These are phyloP conservation scores for Rhodotorula sp. DNA, from an alignment of 1,284 basidiomycete species.

Conservation along the genomic window DNA sequence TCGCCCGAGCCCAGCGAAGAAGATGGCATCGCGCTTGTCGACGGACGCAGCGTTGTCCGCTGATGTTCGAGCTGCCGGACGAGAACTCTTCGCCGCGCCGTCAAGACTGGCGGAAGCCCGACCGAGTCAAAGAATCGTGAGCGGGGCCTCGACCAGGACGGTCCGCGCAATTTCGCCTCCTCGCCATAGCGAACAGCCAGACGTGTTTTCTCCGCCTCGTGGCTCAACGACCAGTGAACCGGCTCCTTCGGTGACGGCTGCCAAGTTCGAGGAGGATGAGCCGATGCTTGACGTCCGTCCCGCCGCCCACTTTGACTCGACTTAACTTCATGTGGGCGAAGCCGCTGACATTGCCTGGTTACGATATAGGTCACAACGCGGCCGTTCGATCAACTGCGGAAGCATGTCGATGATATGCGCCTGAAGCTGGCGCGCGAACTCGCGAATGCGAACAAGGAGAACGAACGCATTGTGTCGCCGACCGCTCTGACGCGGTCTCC, in stretches of 20 bases:
- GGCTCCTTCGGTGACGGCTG: neutral
- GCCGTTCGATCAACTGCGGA: conserved; percentile 15
- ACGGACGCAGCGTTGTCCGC: neutral
- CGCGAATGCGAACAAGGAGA: conserved; percentile 29
- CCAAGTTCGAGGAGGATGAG: neutral
- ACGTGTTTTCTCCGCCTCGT: conserved; percentile 9
- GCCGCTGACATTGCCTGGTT: too few species aligned
- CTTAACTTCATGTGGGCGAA: neutral
- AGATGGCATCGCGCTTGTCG: conserved; percentile 19
- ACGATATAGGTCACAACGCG: neutral
- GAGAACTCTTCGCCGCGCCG: neutral
- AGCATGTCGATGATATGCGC: conserved; percentile 27
- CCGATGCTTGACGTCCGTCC: conserved; percentile 14
- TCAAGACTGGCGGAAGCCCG: conserved; percentile 12
- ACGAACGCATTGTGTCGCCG: conserved; percentile 21
- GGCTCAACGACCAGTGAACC: neutral
- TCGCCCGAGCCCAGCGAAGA: conserved; percentile 30
- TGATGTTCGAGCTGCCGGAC: neutral
- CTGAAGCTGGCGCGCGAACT: conserved; percentile 24
- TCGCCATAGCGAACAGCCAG: neutral
- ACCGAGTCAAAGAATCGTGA: conserved; percentile 5
- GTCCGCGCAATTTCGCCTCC: conserved; percentile 11
- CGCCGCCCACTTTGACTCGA: neutral
- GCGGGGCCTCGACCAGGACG: conserved; percentile 24
- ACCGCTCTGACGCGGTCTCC: conserved; percentile 32